phyloP scores from a whole-genome alignment of 257 asterid genomes.

The Solanum chaucha region DNA sequence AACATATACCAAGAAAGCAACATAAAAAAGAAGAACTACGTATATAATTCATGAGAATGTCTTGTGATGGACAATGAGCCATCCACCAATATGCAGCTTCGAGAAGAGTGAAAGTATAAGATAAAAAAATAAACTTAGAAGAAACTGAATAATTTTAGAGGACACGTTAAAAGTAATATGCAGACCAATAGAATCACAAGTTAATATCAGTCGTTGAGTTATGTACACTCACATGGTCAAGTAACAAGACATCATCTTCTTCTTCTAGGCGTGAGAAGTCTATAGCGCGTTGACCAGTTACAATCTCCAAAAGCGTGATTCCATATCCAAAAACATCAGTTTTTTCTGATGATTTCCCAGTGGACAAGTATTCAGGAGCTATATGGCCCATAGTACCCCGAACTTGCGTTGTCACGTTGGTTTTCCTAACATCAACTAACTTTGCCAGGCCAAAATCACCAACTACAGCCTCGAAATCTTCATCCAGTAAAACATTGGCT shows the following conservation, averaged over 20 bases:
- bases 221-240: slow-evolving; percentile 67
- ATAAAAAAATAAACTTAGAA: background rate
- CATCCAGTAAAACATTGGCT: slow-evolving; percentile 90
- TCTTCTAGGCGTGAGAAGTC: slow-evolving; percentile 96
- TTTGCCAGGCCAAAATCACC: slow-evolving; percentile 98
- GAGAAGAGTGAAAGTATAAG: background rate
- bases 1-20: background rate
- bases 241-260: slow-evolving; percentile 89
- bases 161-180: background rate
- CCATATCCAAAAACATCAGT: slow-evolving; percentile 98
- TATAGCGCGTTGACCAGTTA: slow-evolving; percentile 93
- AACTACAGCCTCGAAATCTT: slow-evolving; percentile 88
- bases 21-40: background rate
- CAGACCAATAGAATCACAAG: background rate
- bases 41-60: background rate
- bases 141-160: background rate
- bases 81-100: background rate
- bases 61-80: background rate
- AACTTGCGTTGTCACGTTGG: slow-evolving; percentile 93
- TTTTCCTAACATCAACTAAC: slow-evolving; percentile 77
- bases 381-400: slow-evolving; percentile 99
- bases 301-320: slow-evolving; percentile 83
- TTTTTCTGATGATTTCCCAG: slow-evolving; percentile 92
- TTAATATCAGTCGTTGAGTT: background rate
- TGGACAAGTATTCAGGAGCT: slow-evolving; percentile 94